A percentile compares a stretch with the other conserved stretches of the same genome.
phyloP scores from a whole-genome alignment of 768 basidiomycete genomes.

The Phylloporus arenicola region DNA sequence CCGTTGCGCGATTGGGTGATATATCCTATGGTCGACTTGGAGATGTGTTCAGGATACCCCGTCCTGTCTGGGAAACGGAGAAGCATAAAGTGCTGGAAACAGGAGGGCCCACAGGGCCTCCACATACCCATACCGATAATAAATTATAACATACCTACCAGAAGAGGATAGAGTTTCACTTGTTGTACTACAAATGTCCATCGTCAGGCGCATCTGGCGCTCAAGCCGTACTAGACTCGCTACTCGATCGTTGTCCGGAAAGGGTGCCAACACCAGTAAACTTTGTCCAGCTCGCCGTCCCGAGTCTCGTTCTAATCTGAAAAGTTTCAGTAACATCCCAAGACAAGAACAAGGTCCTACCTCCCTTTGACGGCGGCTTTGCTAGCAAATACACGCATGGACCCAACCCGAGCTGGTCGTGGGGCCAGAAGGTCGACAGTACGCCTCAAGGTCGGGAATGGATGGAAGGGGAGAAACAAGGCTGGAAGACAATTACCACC shows the following conservation, averaged over 20 bases:
- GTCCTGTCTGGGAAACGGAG: slow-evolving; percentile 19
- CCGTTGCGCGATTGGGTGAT: slow-evolving; percentile 37
- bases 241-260: neutral
- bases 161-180: neutral
- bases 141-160: too few species aligned
- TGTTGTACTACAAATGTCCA: neutral
- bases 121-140: too few species aligned
- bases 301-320: too few species aligned
- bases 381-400: slow-evolving; percentile 22
- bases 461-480: slow-evolving; percentile 32
- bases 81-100: slow-evolving; percentile 8
- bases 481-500: slow-evolving; percentile 32
- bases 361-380: slow-evolving; percentile 21
- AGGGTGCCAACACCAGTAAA: neutral
- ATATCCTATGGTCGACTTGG: slow-evolving; percentile 32
- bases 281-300: neutral
- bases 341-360: slow-evolving; percentile 15
- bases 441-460: slow-evolving; percentile 29
- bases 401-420: slow-evolving; percentile 32
- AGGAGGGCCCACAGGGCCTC: neutral
- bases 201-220: neutral
- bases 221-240: neutral
- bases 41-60: slow-evolving; percentile 24
- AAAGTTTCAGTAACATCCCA: neutral
- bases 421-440: slow-evolving; percentile 22